Percentiles rank a stretch among this genome's conserved stretches.
phyloP scores from a whole-genome alignment of 1,284 basidiomycete genomes.

The Chondrostereum purpureum region DNA sequence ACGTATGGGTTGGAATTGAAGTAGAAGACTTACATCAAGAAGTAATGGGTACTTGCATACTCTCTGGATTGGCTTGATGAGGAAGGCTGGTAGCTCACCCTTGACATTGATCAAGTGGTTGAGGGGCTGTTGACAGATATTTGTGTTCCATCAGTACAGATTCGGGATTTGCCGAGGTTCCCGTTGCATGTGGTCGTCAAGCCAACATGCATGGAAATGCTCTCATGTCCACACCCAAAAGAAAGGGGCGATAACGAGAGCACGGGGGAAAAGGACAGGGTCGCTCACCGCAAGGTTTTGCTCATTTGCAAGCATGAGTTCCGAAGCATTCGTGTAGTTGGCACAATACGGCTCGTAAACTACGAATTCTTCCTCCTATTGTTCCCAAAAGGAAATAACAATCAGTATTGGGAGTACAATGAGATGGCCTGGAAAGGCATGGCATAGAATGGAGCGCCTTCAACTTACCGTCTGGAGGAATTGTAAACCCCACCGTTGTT shows the following conservation, averaged over 20 bases:
- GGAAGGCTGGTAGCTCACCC: constrained; percentile 84
- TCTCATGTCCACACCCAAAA: neutral
- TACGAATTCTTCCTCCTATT: constrained; percentile 88
- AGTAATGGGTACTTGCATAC: constrained; percentile 92
- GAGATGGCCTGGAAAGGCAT: constrained; percentile 29
- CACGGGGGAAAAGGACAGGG: constrained; percentile 13
- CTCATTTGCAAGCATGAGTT: constrained; percentile 82
- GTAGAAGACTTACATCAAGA: constrained; percentile 58
- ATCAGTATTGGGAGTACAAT: constrained; percentile 30
- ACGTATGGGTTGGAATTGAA: no score
- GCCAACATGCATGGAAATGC: constrained; percentile 29
- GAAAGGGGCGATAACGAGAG: constrained; percentile 13
- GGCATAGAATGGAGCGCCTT: constrained; percentile 20
- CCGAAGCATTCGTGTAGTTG: constrained; percentile 86
- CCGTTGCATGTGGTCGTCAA: constrained; percentile 28
- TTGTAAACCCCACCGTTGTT: constrained; percentile 84
- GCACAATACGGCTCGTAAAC: constrained; percentile 98
- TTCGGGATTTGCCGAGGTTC: constrained; percentile 22
- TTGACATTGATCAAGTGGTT: constrained; percentile 77
- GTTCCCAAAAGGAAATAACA: constrained; percentile 30
- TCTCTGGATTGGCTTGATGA: constrained; percentile 88
- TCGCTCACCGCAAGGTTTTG: constrained; percentile 73
- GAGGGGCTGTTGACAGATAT: constrained; percentile 48
- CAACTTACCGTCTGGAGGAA: constrained; percentile 79
- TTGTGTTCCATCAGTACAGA: constrained; percentile 25